phyloP scores from a whole-genome alignment of 768 basidiomycete genomes.

The Steccherinum ochraceum region DNA sequence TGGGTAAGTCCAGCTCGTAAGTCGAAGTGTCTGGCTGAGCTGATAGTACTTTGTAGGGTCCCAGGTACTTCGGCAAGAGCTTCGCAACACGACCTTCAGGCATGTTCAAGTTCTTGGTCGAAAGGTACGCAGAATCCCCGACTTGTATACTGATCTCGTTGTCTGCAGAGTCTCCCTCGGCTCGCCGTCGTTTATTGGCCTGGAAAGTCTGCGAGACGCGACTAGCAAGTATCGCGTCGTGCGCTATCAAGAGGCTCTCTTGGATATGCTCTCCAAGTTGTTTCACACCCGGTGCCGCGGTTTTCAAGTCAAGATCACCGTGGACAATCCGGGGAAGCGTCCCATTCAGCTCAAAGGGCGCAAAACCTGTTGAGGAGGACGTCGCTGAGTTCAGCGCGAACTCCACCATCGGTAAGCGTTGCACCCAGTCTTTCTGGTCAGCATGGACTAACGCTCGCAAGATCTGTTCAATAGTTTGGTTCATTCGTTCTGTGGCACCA shows the following conservation, averaged over 20 bases:
- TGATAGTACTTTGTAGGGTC: constrained; percentile 28
- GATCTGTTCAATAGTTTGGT: constrained; percentile 14
- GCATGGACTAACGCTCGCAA: constrained; percentile 1
- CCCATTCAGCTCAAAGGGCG: constrained; percentile 25
- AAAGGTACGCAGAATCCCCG: constrained; percentile 23
- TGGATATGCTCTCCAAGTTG: too few relatives aligned
- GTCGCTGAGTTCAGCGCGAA: constrained; percentile 32
- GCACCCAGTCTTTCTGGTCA: constrained; percentile 24
- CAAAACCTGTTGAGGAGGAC: constrained; percentile 26
- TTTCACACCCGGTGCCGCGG: constrained; percentile 18
- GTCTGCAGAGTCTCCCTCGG: too few relatives aligned
- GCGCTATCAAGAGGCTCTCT: constrained; percentile 21
- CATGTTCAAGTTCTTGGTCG: constrained; percentile 29
- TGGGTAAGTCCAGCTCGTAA: constrained; percentile 27
- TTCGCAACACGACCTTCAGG: constrained; percentile 30
- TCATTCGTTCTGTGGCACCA: constrained; percentile 15
- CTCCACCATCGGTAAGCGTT: constrained; percentile 26
- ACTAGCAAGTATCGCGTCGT: constrained; percentile 31
- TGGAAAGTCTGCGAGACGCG: constrained; percentile 22
- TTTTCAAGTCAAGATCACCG: constrained; percentile 13
- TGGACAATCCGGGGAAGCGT: constrained; percentile 19
- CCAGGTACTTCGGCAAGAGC: constrained; percentile 30
- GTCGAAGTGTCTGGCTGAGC: constrained; percentile 16
- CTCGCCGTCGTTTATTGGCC: constrained; percentile 21
- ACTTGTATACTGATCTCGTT: too few relatives aligned